A percentile compares a stretch with the other conserved stretches of the same genome.
Conservation (phyloP, 2,329 filamentous ascomycete genomes). For the Pyrenochaeta sp. region DNA sequence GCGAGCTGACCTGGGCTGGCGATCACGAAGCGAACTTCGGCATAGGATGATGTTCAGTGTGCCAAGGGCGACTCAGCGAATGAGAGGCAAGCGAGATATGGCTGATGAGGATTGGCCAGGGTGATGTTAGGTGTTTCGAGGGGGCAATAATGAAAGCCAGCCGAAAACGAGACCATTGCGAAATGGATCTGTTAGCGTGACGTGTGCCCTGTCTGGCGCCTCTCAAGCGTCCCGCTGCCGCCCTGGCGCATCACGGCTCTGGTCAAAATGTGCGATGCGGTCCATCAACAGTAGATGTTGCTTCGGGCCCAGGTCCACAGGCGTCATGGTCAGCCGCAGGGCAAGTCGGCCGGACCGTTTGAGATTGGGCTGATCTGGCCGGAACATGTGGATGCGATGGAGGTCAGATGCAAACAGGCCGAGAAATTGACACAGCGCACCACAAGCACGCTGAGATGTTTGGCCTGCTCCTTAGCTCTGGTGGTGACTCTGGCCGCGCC, state of each 20-base stretch:
- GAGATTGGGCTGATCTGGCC: constrained; percentile 31
- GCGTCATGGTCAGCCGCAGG: constrained; percentile 4
- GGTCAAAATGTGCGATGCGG: constrained; percentile 15
- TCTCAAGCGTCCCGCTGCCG: constrained; percentile 16
- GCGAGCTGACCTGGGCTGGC: constrained; percentile 22
- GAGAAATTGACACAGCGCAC: constrained; percentile 5
- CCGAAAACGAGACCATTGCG: constrained; percentile 18
- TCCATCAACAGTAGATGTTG: constrained; percentile 10
- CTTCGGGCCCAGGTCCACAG: background rate
- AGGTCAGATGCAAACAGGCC: constrained; percentile 21
- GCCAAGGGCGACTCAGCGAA: constrained; percentile 18
- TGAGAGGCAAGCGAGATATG: constrained; percentile 21
- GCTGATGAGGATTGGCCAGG: constrained; percentile 21
- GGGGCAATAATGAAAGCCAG: constrained; percentile 17
- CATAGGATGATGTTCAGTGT: constrained; percentile 20
- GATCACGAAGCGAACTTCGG: constrained; percentile 18
- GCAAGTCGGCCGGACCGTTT: constrained; percentile 22
- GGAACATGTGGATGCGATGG: constrained; percentile 22
- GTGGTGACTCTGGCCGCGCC: background rate
- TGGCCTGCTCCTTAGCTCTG: background rate
- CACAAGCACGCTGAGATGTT: background rate
- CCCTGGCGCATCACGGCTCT: constrained; percentile 23
- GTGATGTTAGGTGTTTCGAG: constrained; percentile 19
- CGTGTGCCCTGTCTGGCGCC: constrained; percentile 13
- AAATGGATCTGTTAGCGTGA: constrained; percentile 21